A percentile compares a stretch with the other conserved stretches of the same genome.
Conservation (phyloP, 2,329 filamentous ascomycete species). For the Plenodomus tracheiphilus region DNA sequence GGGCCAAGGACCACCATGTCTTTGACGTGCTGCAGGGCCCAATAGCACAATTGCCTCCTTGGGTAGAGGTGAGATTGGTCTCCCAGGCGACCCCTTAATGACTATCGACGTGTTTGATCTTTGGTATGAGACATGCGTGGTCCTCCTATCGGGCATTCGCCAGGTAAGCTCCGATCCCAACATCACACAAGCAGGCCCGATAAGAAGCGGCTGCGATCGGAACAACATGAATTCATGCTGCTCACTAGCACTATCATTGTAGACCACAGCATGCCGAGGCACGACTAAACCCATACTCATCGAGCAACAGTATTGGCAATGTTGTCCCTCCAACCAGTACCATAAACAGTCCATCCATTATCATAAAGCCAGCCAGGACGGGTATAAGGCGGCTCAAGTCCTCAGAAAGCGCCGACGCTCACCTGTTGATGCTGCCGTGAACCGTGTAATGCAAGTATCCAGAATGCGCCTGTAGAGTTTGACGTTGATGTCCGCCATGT, state of each 20-base stretch:
- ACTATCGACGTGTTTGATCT: not conserved
- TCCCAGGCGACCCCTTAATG: not conserved
- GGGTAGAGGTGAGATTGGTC: not conserved
- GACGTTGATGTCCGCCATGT: slow-evolving; percentile 20
- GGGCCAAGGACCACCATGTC: slow-evolving; percentile 7
- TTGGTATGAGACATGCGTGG: not conserved
- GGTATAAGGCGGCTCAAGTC: slow-evolving; percentile 48
- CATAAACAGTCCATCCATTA: slow-evolving; percentile 8
- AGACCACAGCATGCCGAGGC: slow-evolving; percentile 5
- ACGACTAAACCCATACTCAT: slow-evolving; percentile 17
- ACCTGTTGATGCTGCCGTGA: slow-evolving; percentile 46
- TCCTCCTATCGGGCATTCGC: not conserved
- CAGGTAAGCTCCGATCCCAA: not conserved
- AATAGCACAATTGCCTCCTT: not conserved
- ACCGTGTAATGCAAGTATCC: slow-evolving; percentile 37
- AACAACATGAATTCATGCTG: slow-evolving; percentile 41
- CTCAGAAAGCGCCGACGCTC: slow-evolving; percentile 49
- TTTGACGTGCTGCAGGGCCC: not conserved
- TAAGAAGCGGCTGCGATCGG: slow-evolving; percentile 9
- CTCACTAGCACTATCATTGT: slow-evolving; percentile 20
- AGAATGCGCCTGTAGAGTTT: slow-evolving; percentile 15
- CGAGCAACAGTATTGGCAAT: slow-evolving; percentile 12
- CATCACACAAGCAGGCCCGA: not conserved
- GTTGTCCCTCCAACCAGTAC: slow-evolving; percentile 10
- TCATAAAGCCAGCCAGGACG: slow-evolving; percentile 27